These are phyloP conservation scores for Acaromyces ingoldii DNA, from an alignment of 1,284 basidiomycete species.

Conservation along the genomic window DNA sequence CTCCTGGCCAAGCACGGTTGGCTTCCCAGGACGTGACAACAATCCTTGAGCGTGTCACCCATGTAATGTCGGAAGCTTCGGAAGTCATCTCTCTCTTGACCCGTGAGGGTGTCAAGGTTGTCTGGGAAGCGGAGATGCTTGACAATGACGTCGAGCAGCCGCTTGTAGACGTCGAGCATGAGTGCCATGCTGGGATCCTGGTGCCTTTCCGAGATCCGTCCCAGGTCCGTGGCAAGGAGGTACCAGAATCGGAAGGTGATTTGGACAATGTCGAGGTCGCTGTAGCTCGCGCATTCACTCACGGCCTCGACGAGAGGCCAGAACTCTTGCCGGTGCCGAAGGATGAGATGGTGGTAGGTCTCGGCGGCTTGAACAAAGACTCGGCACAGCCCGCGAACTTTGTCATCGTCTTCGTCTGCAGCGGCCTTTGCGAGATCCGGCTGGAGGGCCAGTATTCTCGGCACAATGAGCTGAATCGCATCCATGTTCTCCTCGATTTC, in stretches of 20 bases:
- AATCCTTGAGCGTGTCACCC: constrained; percentile 98
- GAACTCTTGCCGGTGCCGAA: constrained; percentile 82
- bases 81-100: constrained; percentile 89
- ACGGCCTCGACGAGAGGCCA: constrained; percentile 92
- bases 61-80: constrained; percentile 93
- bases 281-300: constrained; percentile 85
- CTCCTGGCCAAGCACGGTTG: constrained; percentile 75
- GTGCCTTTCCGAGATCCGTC: constrained; percentile 14
- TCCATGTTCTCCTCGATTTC: constrained; percentile 91
- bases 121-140: constrained; percentile 85
- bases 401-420: constrained; percentile 71
- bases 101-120: constrained; percentile 62
- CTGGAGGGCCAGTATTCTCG: constrained; percentile 51
- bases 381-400: constrained; percentile 81
- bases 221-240: constrained; percentile 48
- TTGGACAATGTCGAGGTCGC: constrained; percentile 90
- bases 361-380: constrained; percentile 95
- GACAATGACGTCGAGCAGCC: constrained; percentile 81
- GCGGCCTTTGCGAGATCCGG: constrained; percentile 28
- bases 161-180: constrained; percentile 74
- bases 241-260: constrained; percentile 99
- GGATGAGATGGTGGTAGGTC: constrained; percentile 82
- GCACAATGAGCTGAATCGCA: constrained; percentile 80
- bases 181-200: constrained; percentile 49
- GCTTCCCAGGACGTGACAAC: constrained; percentile 87